Evolutionary conservation across 805 yeast genomes (phyloP), one percentile per base, ranked within the genome.

Genomic region (Yarrowia sp.): DNA sequence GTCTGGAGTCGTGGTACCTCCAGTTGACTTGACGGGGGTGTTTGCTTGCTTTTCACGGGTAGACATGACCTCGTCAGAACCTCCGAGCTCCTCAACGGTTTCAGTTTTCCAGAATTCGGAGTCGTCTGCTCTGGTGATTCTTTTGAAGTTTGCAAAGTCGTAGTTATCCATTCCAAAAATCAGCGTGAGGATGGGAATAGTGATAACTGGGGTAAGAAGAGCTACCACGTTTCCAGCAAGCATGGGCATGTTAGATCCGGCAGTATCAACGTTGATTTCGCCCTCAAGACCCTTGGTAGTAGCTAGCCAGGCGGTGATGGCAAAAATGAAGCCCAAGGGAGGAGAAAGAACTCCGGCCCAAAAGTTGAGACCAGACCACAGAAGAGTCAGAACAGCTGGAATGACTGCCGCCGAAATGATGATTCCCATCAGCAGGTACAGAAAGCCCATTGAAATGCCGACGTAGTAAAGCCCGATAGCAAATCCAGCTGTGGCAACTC

Each of bases 181-280:
- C 38, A 80, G 78, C 0, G 95, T 88, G 64, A 91, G 77, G 11
- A 87, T 71, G 28, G 96, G 92, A 56, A 86, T 78, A 65, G 86
- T 80, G n/a, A 91, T 75, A 17, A 83, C 71, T 9, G 97, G 96
- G 1, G 92, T 82, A 63, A 85, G 78, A 67, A 92, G 77, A 0
- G 97, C 93, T 62, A 90, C 92, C 54, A 90, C 85, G 75, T 92
- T 92, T 67, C 97, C 97, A 3, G 87, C 86, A 67, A 91, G 80
- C 97, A 92, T 92, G 41, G 97, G 88, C 73, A 89, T 83, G 74
- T 92, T 96, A 67, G 81, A 83, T 69, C 92, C 95, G 16, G 96
- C 85, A 74, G 83, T 66, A 72, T 79, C 74, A 83, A 82, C 70
- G 84, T 78, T 3, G 89, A 87, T 71, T 85, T 83, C 40, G 85